Conservation (phyloP, 108 stramenopile species). For the Skeletonema grethae region DNA sequence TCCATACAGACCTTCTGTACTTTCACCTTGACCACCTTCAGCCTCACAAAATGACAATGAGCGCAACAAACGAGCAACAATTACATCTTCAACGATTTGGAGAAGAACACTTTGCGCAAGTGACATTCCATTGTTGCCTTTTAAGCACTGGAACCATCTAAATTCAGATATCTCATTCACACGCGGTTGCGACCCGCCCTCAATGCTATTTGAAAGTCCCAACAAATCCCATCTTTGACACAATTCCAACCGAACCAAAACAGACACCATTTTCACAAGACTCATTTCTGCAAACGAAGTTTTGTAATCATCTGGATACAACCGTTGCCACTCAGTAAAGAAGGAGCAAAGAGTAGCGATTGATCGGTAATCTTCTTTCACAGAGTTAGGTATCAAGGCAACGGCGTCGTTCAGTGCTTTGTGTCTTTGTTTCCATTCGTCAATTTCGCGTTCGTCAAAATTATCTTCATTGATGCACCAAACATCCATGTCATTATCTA, state of each 20-base stretch:
- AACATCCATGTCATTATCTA: constrained; percentile 6
- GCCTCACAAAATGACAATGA: constrained; percentile 21
- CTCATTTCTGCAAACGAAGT: constrained; percentile 73
- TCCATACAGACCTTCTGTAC: constrained; percentile 9
- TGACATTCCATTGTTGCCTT: not conserved
- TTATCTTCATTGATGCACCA: constrained; percentile 23
- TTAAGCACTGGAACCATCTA: constrained; percentile 31
- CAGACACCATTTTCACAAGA: constrained; percentile 62
- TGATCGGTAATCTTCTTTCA: constrained; percentile 70
- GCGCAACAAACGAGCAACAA: constrained; percentile 15
- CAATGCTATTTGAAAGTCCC: constrained; percentile 5
- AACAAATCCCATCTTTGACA: constrained; percentile 49
- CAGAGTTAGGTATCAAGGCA: constrained; percentile 51
- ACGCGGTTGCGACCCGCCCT: not conserved
- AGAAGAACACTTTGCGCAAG: not conserved
- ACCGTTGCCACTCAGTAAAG: constrained; percentile 63
- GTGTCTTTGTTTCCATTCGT: constrained; percentile 47
- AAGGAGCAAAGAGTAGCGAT: constrained; percentile 35
- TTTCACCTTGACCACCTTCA: not conserved
- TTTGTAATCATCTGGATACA: constrained; percentile 67
- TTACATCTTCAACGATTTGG: constrained; percentile 21
- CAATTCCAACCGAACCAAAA: constrained; percentile 66
- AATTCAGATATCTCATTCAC: constrained; percentile 21
- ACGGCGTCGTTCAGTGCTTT: constrained; percentile 61
- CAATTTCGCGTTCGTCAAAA: constrained; percentile 27